A percentile compares a stretch with the other conserved stretches of the same genome.
phyloP scores from a whole-genome alignment of 495 filamentous ascomycete genomes.

The Aspergillus ellipticus region DNA sequence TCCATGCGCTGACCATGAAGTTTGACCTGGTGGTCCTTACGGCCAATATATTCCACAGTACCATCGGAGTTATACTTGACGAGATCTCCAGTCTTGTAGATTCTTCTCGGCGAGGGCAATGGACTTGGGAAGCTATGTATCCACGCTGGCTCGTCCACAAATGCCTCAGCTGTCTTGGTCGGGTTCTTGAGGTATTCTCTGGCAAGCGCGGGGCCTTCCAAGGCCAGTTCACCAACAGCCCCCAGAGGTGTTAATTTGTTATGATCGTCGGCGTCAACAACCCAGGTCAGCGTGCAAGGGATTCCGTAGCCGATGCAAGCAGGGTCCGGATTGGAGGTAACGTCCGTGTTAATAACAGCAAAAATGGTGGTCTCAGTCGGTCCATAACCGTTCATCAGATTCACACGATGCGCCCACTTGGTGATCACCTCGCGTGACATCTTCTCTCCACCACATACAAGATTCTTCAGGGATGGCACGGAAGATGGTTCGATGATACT shows the following conservation, averaged over 20 bases:
- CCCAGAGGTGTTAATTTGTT: constrained; percentile 48
- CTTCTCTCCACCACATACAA: constrained; percentile 47
- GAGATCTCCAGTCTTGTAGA: constrained; percentile 51
- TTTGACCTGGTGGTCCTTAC: constrained; percentile 66
- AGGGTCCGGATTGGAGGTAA: constrained; percentile 30
- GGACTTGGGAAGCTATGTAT: constrained; percentile 21
- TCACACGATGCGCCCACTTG: constrained; percentile 50
- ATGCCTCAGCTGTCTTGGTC: constrained; percentile 47
- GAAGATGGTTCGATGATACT: constrained; percentile 45
- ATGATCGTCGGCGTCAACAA: constrained; percentile 49
- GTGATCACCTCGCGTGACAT: constrained; percentile 46
- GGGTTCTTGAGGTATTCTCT: constrained; percentile 52
- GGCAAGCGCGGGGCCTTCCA: constrained; percentile 47
- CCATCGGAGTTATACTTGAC: constrained; percentile 53
- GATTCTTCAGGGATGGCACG: constrained; percentile 39
- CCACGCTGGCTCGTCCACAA: constrained; percentile 40
- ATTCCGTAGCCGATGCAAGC: constrained; percentile 48
- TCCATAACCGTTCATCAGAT: constrained; percentile 56
- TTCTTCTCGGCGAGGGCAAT: constrained; percentile 25
- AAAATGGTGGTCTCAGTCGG: constrained; percentile 52
- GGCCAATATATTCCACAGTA: constrained; percentile 50
- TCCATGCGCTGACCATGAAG: constrained; percentile 67
- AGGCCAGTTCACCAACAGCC: constrained; percentile 50
- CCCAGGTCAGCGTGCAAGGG: constrained; percentile 48
- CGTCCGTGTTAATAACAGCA: constrained; percentile 32